Base-by-base conservation (phyloP, 2,329 filamentous ascomycete species). In the Stagonosporopsis chrysanthemi region DNA sequence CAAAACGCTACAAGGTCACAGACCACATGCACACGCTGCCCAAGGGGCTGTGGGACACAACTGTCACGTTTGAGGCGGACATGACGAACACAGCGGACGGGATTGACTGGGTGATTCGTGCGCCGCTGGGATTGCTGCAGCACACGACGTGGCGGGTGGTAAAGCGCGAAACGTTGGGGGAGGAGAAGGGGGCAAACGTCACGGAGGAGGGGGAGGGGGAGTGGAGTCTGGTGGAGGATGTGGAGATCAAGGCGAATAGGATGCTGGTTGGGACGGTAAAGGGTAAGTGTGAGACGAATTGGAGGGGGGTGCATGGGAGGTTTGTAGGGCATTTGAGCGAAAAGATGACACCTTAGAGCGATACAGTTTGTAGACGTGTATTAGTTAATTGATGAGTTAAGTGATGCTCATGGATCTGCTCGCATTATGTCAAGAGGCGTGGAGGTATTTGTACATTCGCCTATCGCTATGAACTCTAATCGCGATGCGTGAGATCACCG, bases 11-110 rank as follows among this genome's bases (percentile, higher is more conserved):
- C 65, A 71, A 71, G 56, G 67, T 76, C 4, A 76, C 74, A 2
- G 74, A 77, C 59, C 63, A 72, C 53, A 74, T 76, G 72, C 71
- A 74, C 47, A 67, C 73, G 2, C 65, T 77, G 3, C 74, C 68
- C 6, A 67, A 67, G 15, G 74, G 75, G 0, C 67, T 77, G 1
- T 76, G 74, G 73, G 73, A 72, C 55, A 69, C 72, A 0, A 75
- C 70, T 0, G 73, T 77, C 1, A 68, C 65, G 4, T 77, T 76
- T 36, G 69, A 74, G 43, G 63, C 67, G 0, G 60, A 71, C 9
- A 74, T 77, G 15, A 76, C 73, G 1, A 61, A 76, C 29, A 67
- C 65, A 3, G 68, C 70, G 1, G 68, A 76, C 41, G 73, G 75
- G 4, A 62, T 76, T 0, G 55, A 68, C 24, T 75, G 73, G 75